These are phyloP conservation scores for Lunularia cruciata DNA, from an alignment of 225 moss, liverwort and hornwort genomes.

Conservation along the genomic window DNA sequence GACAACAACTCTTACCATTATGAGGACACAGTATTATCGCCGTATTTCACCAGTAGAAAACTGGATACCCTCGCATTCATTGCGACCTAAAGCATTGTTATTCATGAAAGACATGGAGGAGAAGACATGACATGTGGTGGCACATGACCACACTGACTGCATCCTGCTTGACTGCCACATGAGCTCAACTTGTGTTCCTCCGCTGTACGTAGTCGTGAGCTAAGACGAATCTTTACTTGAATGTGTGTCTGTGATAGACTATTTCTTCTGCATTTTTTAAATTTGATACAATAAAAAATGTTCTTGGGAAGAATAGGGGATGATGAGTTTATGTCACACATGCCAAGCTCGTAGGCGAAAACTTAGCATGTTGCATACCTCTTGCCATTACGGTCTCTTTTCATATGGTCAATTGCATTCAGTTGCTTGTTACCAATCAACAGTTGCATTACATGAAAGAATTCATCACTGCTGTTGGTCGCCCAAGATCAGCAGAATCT, in stretches of 20 bases:
- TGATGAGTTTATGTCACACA: too few species aligned
- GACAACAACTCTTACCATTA: not conserved
- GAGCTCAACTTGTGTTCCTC: not conserved
- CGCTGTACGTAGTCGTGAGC: not conserved
- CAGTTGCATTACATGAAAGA: too few species aligned
- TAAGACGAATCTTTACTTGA: slow-evolving; percentile 2
- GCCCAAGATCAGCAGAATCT: too few species aligned
- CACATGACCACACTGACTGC: slow-evolving; percentile 6
- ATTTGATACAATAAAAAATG: too few species aligned
- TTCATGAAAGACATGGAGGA: not conserved
- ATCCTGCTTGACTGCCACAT: not conserved
- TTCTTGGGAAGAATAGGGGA: too few species aligned
- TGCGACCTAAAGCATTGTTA: not conserved
- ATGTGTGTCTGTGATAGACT: not conserved
- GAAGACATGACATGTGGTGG: not conserved
- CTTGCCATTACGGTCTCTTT: too few species aligned
- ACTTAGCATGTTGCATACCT: too few species aligned
- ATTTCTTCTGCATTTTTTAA: not conserved
- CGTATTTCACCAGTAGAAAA: not conserved
- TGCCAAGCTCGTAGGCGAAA: too few species aligned
- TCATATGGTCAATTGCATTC: too few species aligned
- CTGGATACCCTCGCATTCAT: not conserved
- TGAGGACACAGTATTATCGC: not conserved
- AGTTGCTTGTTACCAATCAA: too few species aligned
- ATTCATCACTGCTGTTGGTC: too few species aligned